Conservation (phyloP, 2,329 filamentous ascomycete genomes). For the Basipetospora sp. region DNA sequence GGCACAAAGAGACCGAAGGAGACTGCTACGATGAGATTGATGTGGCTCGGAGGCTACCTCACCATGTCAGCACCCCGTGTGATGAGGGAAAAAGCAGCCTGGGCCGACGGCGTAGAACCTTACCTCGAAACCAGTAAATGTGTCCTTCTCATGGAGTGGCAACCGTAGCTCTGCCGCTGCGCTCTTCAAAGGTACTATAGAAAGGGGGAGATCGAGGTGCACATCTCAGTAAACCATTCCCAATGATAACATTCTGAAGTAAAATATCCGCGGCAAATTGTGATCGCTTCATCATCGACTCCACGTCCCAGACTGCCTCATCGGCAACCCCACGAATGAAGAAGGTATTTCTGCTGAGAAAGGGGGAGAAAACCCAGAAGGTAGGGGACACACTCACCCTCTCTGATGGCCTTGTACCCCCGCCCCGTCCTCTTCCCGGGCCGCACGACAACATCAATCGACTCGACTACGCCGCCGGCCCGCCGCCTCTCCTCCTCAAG, state of each 20-base stretch:
- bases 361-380: background rate
- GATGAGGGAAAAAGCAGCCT: background rate
- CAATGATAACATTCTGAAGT: too few species aligned
- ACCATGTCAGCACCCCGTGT: conserved; percentile 1
- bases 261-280: too few species aligned
- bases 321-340: too few species aligned
- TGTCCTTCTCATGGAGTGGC: conserved; percentile 59
- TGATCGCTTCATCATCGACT: too few species aligned
- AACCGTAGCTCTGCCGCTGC: conserved; percentile 50
- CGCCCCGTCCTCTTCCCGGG: conserved; percentile 67
- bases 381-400: conserved; percentile 35
- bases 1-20: conserved; percentile 90
- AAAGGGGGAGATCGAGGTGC: too few species aligned
- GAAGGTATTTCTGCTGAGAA: too few species aligned
- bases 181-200: conserved; percentile 57
- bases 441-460: conserved; percentile 73
- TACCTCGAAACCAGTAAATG: conserved; percentile 70
- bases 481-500: conserved; percentile 44
- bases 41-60: conserved; percentile 38
- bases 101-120: conserved; percentile 13
- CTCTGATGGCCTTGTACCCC: conserved; percentile 50
- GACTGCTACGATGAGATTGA: conserved; percentile 76
- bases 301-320: too few species aligned
- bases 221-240: conserved; percentile 5
- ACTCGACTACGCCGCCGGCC: conserved; percentile 44